Evolutionary conservation across 257 asterid species (phyloP), one percentile per base, ranked within the genome.

Genomic region (Salvia splendens): DNA sequence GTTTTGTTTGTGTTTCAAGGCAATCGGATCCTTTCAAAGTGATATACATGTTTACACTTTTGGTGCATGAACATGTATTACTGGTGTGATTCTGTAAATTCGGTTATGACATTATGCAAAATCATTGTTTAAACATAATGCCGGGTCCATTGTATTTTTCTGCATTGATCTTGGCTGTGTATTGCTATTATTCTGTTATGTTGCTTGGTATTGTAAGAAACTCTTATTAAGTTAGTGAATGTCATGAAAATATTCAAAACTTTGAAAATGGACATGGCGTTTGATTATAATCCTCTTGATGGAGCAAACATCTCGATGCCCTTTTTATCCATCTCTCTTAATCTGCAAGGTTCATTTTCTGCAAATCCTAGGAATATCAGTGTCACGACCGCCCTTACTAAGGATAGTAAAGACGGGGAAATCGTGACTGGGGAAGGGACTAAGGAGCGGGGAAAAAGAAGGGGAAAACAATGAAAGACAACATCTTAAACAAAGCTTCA

Each of bases 81-180:
- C 33, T 24, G 35, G 56, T 41, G 8, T 67, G 30, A 46, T 57
- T 35, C 3, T 69, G 50, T 20, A 20, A 20, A 20, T 20, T 20
- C 24, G 24, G 24, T 20, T 20, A 20, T 20, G 24, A 20, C 24
- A 24, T 24, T n/a, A 46, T 51, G 62, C 14, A 36, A 66, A 10
- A 51, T 10, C 6, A 15, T 52, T 61, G 12, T 20, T 8, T 15
- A 15, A 24, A 3, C n/a, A 6, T 36, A 12, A 9, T 42, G 16
- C 42, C 41, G 50, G 54, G 36, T 49, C 48, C 16, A 52, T 64
- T 61, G 17, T 28, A n/a, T 42, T 54, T 11, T 15, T 63, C 40
- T 11, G 57, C 55, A 45, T 20, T 55, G 43, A 54, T 20, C 45
- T 32, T 0, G 14, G 58, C 36, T 15, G 28, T 15, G 58, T 28